Conservation (phyloP, 441 rosid species). For the Pelargonium exstipulatum region DNA sequence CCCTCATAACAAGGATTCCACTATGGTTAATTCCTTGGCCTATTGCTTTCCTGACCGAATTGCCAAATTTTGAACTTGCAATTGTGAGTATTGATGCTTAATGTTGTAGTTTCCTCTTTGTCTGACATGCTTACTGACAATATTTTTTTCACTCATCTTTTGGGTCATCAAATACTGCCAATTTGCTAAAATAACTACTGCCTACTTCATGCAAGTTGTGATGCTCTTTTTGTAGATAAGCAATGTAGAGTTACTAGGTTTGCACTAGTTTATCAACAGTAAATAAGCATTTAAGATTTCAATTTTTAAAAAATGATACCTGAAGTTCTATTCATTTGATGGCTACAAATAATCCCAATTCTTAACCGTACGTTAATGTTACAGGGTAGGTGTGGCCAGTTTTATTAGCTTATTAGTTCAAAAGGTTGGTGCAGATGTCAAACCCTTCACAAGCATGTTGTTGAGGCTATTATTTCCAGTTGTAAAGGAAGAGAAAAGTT, state of each 20-base stretch:
- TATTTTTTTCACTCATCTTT: neutral
- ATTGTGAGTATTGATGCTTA: neutral
- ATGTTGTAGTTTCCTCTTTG: no score
- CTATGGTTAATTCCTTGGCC: neutral
- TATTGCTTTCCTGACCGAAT: no score
- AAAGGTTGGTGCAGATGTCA: slow-evolving; percentile 71
- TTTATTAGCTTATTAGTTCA: slow-evolving; percentile 79
- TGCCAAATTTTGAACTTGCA: neutral
- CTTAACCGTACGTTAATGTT: slow-evolving; percentile 8
- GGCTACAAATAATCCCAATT: slow-evolving; percentile 4
- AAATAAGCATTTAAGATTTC: neutral
- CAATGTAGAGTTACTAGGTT: neutral
- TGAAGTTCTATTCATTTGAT: neutral
- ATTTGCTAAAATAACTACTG: neutral
- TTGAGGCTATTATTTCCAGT: slow-evolving; percentile 74
- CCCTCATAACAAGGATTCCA: no score
- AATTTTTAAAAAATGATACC: neutral
- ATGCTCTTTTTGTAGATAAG: neutral
- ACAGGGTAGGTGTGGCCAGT: slow-evolving; percentile 95
- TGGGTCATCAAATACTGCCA: neutral
- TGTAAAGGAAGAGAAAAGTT: slow-evolving; percentile 77
- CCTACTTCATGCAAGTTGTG: neutral
- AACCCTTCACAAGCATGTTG: slow-evolving; percentile 65
- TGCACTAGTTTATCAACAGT: neutral
- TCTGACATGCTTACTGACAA: neutral